These are phyloP conservation scores for Cardamine chenopodiifolia DNA, from an alignment of 345 rosid genomes.

Conservation along the genomic window DNA sequence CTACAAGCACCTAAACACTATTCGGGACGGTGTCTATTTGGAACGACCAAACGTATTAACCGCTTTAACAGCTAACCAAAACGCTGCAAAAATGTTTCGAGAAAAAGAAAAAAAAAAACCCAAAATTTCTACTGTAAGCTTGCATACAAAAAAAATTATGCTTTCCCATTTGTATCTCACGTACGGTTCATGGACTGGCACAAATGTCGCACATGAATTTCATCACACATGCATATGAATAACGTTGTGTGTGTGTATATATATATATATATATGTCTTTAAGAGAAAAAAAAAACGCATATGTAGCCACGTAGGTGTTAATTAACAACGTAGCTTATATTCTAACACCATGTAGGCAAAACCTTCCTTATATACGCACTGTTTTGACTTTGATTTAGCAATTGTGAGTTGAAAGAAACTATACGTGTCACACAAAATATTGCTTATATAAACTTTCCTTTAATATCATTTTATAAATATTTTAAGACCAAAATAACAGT, in stretches of 20 bases:
- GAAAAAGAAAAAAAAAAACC: too few species aligned
- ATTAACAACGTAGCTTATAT: neutral
- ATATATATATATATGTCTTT: neutral
- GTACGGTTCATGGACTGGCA: too few species aligned
- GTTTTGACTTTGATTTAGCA: conserved; percentile 33
- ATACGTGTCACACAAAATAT: conserved; percentile 9
- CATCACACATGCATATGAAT: neutral
- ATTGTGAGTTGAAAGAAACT: conserved; percentile 18
- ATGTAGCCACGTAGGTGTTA: conserved; percentile 1
- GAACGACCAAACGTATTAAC: too few species aligned
- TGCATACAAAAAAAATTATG: too few species aligned
- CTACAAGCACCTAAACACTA: too few species aligned
- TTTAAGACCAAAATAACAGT: neutral
- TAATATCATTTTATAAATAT: neutral
- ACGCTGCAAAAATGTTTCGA: too few species aligned
- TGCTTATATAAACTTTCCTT: conserved; percentile 11
- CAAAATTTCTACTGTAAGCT: too few species aligned
- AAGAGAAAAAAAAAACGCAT: neutral
- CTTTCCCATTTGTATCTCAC: too few species aligned
- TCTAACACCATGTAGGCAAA: neutral
- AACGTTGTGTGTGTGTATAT: too few species aligned
- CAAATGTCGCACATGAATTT: neutral
- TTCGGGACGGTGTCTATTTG: too few species aligned
- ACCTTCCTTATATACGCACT: conserved; percentile 22
- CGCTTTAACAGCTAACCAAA: too few species aligned